Percentiles rank a stretch among this genome's conserved stretches.
phyloP scores from a whole-genome alignment of 371 early-diverging fungal genomes.

The Mucor sp. region DNA sequence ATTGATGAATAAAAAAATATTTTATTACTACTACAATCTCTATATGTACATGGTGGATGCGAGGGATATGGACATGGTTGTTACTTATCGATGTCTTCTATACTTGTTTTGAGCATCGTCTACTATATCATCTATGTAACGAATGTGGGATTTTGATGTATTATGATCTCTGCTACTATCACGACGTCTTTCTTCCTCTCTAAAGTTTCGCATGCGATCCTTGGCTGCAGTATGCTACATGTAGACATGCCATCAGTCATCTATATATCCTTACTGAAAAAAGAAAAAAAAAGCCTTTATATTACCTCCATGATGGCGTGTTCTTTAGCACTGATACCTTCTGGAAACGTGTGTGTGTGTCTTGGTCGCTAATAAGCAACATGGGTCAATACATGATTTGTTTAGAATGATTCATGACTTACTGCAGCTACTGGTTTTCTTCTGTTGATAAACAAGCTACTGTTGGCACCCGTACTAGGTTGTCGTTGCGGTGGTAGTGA shows the following conservation, averaged over 20 bases:
- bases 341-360: not conserved
- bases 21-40: not conserved
- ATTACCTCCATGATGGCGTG: conserved; percentile 17
- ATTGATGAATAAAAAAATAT: not conserved
- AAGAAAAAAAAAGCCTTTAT: not conserved
- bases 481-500: not conserved
- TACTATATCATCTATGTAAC: conserved; percentile 9
- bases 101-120: conserved; percentile 11
- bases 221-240: conserved; percentile 23
- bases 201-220: conserved; percentile 4
- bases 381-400: not conserved
- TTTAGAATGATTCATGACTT: not conserved
- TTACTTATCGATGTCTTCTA: not conserved
- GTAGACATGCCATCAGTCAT: not conserved
- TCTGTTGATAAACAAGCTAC: conserved; percentile 28
- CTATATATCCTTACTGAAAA: too few relatives aligned
- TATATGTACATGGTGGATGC: not conserved
- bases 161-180: not conserved
- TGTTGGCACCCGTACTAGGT: not conserved
- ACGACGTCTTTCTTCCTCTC: conserved; percentile 16
- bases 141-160: not conserved
- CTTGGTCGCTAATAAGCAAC: conserved; percentile 12
- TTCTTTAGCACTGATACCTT: conserved; percentile 21
- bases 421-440: not conserved
- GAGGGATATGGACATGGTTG: not conserved